A percentile compares a stretch with the other conserved stretches of the same genome.
Evolutionary conservation across 352 stramenopile species (phyloP).

Genomic region (Peronosclerospora sorghi): DNA sequence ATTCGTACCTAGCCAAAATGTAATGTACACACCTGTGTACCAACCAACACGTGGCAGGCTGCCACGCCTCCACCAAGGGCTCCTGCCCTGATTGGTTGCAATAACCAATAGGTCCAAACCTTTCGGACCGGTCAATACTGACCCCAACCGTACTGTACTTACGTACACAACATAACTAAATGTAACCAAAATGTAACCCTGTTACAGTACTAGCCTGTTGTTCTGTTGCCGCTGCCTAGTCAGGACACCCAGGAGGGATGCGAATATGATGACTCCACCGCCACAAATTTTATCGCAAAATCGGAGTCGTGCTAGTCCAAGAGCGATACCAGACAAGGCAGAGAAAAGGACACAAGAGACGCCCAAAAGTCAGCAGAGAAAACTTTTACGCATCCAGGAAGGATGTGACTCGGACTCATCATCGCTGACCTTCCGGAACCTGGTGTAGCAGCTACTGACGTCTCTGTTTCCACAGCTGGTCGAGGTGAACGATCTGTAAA

Average conservation of each 20-base stretch:
- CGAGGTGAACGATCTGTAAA: slow-evolving; percentile 11
- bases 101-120: too few species aligned
- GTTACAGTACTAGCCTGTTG: too few species aligned
- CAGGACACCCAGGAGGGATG: slow-evolving; percentile 6
- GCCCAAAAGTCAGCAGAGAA: slow-evolving; percentile 23
- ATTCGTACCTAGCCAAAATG: too few species aligned
- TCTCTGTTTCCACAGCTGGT: slow-evolving; percentile 7
- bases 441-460: slow-evolving; percentile 6
- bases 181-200: too few species aligned
- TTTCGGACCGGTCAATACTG: too few species aligned
- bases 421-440: slow-evolving; percentile 10
- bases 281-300: slow-evolving; percentile 17
- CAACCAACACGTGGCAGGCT: too few species aligned
- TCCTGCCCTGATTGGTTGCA: too few species aligned
- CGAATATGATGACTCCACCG: slow-evolving; percentile 6
- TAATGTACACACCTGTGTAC: too few species aligned
- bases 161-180: too few species aligned
- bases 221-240: slow-evolving; percentile 5
- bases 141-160: too few species aligned
- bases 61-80: too few species aligned
- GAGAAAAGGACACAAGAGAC: slow-evolving; percentile 19
- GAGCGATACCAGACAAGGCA: slow-evolving; percentile 4
- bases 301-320: slow-evolving; percentile 15
- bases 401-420: slow-evolving; percentile 9
- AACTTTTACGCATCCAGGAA: slow-evolving; percentile 15